phyloP scores from a whole-genome alignment of 345 rosid species.

The Jatropha curcas region DNA sequence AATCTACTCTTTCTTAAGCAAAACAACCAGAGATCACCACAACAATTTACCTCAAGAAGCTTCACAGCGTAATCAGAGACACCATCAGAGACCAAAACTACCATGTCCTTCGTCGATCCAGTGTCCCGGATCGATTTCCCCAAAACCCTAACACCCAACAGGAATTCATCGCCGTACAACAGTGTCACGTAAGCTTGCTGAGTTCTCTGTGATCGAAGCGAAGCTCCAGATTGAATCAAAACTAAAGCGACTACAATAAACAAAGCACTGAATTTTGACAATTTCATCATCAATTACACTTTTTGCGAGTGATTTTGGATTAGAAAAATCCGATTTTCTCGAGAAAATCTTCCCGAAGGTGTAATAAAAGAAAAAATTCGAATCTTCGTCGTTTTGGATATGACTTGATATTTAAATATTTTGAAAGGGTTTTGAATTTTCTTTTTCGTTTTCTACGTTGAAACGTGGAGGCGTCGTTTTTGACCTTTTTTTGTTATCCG shows the following conservation, averaged over 20 bases:
- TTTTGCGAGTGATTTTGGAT: not conserved
- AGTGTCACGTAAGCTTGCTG: conserved; percentile 80
- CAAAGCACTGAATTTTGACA: not conserved
- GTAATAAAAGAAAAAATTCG: not conserved
- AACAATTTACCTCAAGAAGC: conserved; percentile 53
- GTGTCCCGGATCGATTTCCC: conserved; percentile 88
- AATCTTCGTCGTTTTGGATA: not conserved
- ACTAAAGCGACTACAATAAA: conserved; percentile 27
- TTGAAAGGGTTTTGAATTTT: conserved; percentile 2
- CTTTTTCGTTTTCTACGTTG: not conserved
- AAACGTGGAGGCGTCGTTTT: conserved; percentile 3
- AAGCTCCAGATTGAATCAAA: conserved; percentile 33
- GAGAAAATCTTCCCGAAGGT: conserved; percentile 5
- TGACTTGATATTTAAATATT: no score
- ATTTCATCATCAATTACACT: conserved; percentile 9
- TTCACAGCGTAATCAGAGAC: conserved; percentile 70
- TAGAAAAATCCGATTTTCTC: conserved; percentile 4
- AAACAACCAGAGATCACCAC: not conserved
- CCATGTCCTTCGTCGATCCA: conserved; percentile 79
- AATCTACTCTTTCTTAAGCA: not conserved
- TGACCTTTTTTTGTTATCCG: conserved; percentile 10
- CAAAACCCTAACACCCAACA: conserved; percentile 89
- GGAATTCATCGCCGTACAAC: conserved; percentile 89
- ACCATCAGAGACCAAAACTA: conserved; percentile 91
- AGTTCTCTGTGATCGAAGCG: conserved; percentile 42